Percentiles rank a stretch among this genome's conserved stretches.
Conservation (phyloP, 179 eudicot genomes). For the Beta lomatogona region DNA sequence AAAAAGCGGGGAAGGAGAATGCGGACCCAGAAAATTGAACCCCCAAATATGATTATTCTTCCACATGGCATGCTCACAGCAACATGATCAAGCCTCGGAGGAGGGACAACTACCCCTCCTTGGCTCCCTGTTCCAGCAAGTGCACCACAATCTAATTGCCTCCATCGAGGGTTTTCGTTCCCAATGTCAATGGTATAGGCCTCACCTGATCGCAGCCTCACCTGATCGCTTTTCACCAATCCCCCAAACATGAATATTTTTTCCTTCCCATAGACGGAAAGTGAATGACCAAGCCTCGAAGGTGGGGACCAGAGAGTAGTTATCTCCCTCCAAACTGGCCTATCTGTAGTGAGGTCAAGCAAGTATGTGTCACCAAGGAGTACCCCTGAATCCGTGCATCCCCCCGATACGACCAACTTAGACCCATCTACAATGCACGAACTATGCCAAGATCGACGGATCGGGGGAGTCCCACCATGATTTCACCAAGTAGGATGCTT, state of each 20-base stretch:
- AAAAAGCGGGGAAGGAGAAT: slow-evolving; percentile 80
- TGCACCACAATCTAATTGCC: slow-evolving; percentile 58
- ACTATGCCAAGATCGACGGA: slow-evolving; percentile 88
- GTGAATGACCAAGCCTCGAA: slow-evolving; percentile 79
- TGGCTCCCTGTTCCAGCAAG: slow-evolving; percentile 53
- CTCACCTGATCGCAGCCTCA: slow-evolving; percentile 69
- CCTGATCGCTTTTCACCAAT: slow-evolving; percentile 71
- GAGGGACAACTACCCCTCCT: slow-evolving; percentile 56
- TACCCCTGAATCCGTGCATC: slow-evolving; percentile 84
- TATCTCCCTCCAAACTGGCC: slow-evolving; percentile 77
- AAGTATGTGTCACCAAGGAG: slow-evolving; percentile 69
- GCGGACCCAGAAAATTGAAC: slow-evolving; percentile 72
- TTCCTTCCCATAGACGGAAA: slow-evolving; percentile 69
- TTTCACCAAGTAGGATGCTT: slow-evolving; percentile 87
- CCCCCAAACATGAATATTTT: slow-evolving; percentile 92
- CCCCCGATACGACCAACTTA: slow-evolving; percentile 80
- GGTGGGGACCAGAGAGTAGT: slow-evolving; percentile 73
- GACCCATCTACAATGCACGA: slow-evolving; percentile 84
- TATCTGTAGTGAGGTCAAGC: slow-evolving; percentile 63
- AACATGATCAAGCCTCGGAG: slow-evolving; percentile 82
- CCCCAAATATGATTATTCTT: slow-evolving; percentile 71
- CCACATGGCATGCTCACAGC: slow-evolving; percentile 91
- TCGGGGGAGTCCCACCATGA: slow-evolving; percentile 67
- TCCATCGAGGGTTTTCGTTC: slow-evolving; percentile 70
- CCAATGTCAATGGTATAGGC: slow-evolving; percentile 68